Evolutionary conservation across 2,329 filamentous ascomycete species (phyloP), one percentile per base, ranked within the genome.

Genomic region (Botrytis porri): DNA sequence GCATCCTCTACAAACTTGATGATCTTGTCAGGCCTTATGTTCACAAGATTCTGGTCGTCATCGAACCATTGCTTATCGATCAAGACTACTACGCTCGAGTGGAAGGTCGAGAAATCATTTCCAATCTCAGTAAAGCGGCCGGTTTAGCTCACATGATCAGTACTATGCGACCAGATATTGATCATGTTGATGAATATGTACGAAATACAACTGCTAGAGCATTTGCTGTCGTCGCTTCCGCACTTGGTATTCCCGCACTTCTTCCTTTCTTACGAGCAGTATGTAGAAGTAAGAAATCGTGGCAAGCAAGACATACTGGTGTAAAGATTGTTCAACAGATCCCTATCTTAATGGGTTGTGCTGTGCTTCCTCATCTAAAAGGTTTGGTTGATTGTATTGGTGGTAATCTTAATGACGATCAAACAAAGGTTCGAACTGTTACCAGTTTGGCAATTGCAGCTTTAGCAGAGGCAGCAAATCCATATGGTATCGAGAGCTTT

Each of bases 271-370:
- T 99, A 60, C 90, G 95, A 79, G 96, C 97, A 74, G 96, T 99
- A 29, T 99, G 96, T 82, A 91, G 94, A 81, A 97, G 94, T 84
- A 98, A 98, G 84, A 99, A 99, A 84, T 98, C 96, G 73, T 99
- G 96, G 96, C 95, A 98, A 82, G 96, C 96, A 70, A 88, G 96
- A 75, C 96, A 99, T 82, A 99, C 96, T 3, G 96, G 96, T 84
- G 96, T 99, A 77, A 99, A 99, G 86, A 99, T 99, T 81, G 93
- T 99, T 25, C 96, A 99, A 82, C 96, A 99, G 81, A 98, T 99
- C 79, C 95, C 96, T 35, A 99, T 99, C 77, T 85, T 99, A 8
- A 99, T 99, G 96, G 96, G 96, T 41, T 99, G 96, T 81, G 96
- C 96, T 62, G 93, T 99, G 69, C 85, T 99, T 39, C 96, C 96